Evolutionary conservation across 2,329 filamentous ascomycete genomes (phyloP).

Genomic region (Claviceps digitariae): DNA sequence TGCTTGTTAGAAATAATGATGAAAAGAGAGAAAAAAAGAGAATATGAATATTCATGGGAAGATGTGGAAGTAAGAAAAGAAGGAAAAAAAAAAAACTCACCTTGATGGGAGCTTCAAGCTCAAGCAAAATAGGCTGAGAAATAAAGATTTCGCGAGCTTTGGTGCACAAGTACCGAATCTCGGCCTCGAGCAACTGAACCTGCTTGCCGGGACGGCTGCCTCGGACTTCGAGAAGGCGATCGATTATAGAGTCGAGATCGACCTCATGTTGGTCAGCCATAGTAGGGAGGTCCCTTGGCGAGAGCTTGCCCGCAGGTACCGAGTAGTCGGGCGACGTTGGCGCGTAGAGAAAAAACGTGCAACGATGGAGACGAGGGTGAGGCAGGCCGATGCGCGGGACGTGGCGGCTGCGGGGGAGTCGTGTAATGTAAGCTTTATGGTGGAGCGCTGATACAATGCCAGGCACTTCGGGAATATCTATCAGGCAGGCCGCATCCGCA

Average conservation of each 20-base stretch:
- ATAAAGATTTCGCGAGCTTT: slow-evolving; percentile 99
- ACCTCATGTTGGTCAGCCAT: slow-evolving; percentile 70
- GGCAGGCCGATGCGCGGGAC: slow-evolving; percentile 16
- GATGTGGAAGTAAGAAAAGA: background rate
- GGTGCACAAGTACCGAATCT: slow-evolving; percentile 95
- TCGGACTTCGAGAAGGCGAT: slow-evolving; percentile 91
- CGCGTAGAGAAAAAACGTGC: slow-evolving; percentile 9
- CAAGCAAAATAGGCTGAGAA: slow-evolving; percentile 92
- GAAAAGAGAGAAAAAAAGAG: background rate
- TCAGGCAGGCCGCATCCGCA: slow-evolving; percentile 7
- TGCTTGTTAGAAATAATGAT: background rate
- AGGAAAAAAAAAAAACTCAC: slow-evolving; percentile 34
- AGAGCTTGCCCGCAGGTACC: slow-evolving; percentile 26
- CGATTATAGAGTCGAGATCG: slow-evolving; percentile 98
- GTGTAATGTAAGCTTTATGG: slow-evolving; percentile 12
- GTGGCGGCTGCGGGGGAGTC: slow-evolving; percentile 14
- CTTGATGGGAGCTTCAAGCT: slow-evolving; percentile 98
- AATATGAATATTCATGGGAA: background rate
- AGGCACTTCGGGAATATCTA: slow-evolving; percentile 18
- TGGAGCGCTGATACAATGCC: slow-evolving; percentile 14
- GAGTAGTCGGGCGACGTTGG: slow-evolving; percentile 10
- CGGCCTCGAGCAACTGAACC: slow-evolving; percentile 88
- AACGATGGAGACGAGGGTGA: slow-evolving; percentile 10
- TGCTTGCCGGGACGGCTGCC: slow-evolving; percentile 97
- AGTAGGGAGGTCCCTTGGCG: slow-evolving; percentile 22